Conservation (phyloP, 164 flowering plant species). For the Nymphaea colorata region DNA sequence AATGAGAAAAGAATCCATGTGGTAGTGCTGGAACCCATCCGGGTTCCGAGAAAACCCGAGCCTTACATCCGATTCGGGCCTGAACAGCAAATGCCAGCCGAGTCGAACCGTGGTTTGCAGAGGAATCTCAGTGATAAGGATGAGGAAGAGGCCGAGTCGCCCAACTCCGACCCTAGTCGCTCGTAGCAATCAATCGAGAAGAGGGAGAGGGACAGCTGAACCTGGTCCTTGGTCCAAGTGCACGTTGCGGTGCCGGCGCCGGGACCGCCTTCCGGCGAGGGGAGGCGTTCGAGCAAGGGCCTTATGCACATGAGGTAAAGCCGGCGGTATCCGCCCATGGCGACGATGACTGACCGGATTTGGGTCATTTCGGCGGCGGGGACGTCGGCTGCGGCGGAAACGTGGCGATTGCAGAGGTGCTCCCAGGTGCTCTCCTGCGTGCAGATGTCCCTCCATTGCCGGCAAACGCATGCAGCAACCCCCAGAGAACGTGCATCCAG, state of each 20-base stretch:
- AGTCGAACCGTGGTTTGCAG: not conserved
- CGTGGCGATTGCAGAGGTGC: constrained; percentile 65
- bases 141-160: not conserved
- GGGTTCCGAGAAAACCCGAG: not conserved
- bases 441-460: constrained; percentile 57
- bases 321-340: constrained; percentile 68
- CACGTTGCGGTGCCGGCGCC: constrained; percentile 9
- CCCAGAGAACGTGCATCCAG: constrained; percentile 73
- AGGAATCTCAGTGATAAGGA: not conserved
- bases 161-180: constrained; percentile 22
- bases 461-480: constrained; percentile 74
- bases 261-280: constrained; percentile 10
- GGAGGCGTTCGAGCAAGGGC: constrained; percentile 43
- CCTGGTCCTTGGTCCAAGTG: constrained; percentile 44
- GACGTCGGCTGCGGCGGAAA: constrained; percentile 21
- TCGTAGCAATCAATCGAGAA: constrained; percentile 84
- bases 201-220: constrained; percentile 65
- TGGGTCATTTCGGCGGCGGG: constrained; percentile 3
- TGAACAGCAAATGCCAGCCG: not conserved
- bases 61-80: not conserved
- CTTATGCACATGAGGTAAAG: constrained; percentile 59
- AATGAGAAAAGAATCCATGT: not conserved
- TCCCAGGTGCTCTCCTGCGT: constrained; percentile 83
- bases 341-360: constrained; percentile 41
- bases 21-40: too few relatives aligned